Conservation (phyloP, 2,329 filamentous ascomycete species). For the Trichoderma atrobrunneum region DNA sequence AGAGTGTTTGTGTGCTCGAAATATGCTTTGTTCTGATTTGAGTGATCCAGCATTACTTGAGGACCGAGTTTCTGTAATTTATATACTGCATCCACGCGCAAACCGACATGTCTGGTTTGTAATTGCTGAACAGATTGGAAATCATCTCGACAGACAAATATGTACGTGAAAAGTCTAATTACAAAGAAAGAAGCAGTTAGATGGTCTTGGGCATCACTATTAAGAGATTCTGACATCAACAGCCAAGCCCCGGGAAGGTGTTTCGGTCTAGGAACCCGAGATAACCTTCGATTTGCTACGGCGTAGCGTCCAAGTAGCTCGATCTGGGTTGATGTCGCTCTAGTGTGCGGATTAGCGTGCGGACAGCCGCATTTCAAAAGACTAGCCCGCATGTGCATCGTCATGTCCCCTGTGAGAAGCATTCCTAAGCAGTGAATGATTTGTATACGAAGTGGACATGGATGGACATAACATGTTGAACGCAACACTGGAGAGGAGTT, state of each 20-base stretch:
- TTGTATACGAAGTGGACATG: neutral
- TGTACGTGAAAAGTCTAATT: neutral
- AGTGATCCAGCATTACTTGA: neutral
- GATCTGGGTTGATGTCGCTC: neutral
- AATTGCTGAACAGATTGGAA: neutral
- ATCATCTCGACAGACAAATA: neutral
- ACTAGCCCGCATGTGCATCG: neutral
- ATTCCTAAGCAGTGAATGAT: neutral
- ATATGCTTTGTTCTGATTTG: neutral
- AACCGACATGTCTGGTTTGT: neutral
- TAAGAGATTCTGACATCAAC: neutral
- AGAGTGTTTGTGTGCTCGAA: neutral
- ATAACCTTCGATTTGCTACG: neutral
- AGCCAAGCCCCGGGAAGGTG: neutral
- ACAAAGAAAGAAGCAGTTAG: neutral
- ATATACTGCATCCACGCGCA: neutral
- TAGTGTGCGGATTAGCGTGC: neutral
- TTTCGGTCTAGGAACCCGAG: neutral
- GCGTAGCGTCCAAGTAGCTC: neutral
- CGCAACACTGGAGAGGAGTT: neutral
- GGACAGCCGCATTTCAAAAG: accelerated
- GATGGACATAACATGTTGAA: neutral
- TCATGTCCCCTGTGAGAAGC: neutral
- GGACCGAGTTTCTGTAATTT: neutral
- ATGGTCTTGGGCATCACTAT: neutral